Conservation (phyloP, 2,329 filamentous ascomycete species). For the Neofusicoccum cordaticola region DNA sequence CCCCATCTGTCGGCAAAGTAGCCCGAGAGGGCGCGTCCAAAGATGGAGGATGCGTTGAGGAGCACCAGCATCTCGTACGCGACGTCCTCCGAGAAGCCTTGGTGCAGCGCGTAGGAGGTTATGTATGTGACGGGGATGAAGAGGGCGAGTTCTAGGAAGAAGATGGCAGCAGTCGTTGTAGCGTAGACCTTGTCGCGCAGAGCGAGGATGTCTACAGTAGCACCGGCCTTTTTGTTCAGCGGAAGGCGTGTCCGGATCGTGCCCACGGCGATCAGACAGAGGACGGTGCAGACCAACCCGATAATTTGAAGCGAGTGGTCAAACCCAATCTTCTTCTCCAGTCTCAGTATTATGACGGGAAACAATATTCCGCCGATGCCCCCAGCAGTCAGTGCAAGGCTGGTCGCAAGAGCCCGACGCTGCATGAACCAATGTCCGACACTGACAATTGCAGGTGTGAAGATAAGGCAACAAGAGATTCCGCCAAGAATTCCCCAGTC, state of each 20-base stretch:
- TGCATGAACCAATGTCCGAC: conserved; percentile 41
- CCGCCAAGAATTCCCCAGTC: conserved; percentile 41
- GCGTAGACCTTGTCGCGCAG: conserved; percentile 11
- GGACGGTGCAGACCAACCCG: conserved; percentile 34
- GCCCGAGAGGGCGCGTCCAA: conserved; percentile 53
- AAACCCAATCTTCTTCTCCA: conserved; percentile 35
- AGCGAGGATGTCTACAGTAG: conserved; percentile 1
- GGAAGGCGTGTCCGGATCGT: conserved; percentile 30
- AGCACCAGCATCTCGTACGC: conserved; percentile 1
- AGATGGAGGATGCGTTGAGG: conserved; percentile 29
- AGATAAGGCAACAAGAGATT: conserved; percentile 37
- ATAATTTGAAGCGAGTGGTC: conserved; percentile 40
- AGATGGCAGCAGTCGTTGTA: neutral
- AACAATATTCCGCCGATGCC: conserved; percentile 36
- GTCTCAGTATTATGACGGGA: conserved; percentile 33
- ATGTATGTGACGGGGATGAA: conserved; percentile 16
- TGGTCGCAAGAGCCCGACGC: conserved; percentile 36
- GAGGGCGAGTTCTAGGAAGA: conserved; percentile 14
- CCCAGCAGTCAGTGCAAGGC: conserved; percentile 39
- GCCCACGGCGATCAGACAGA: conserved; percentile 33
- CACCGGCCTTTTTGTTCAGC: neutral
- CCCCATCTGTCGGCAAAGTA: conserved; percentile 50
- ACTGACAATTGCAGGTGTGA: conserved; percentile 34
- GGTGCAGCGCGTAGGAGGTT: conserved; percentile 3
- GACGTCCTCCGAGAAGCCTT: neutral